Conservation (phyloP, 257 asterid species). For the Solanum chmielewskii region DNA sequence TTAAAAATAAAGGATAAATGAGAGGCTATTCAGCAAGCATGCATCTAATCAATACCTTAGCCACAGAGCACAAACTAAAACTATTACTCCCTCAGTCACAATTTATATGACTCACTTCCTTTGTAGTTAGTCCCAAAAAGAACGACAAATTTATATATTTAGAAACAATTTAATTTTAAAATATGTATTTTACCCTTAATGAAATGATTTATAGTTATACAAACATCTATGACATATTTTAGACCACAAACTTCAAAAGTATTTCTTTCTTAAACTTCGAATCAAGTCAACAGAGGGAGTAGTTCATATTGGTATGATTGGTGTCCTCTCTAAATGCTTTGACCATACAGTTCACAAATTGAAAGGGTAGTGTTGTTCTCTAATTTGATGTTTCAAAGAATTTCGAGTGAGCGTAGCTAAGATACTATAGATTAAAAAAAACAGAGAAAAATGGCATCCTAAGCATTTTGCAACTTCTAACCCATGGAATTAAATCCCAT, state of each 20-base stretch:
- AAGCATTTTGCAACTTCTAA: not conserved
- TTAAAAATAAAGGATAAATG: slow-evolving; percentile 10
- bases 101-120: not conserved
- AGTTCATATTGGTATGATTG: not conserved
- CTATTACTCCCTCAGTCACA: not conserved
- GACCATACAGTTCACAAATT: not conserved
- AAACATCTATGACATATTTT: not conserved
- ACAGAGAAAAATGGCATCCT: not conserved
- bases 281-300: not conserved
- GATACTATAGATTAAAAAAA: not conserved
- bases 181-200: not conserved
- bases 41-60: not conserved
- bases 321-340: not conserved
- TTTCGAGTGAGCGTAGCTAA: not conserved
- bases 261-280: not conserved
- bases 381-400: not conserved
- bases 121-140: not conserved
- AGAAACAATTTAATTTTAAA: not conserved
- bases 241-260: not conserved
- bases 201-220: not conserved
- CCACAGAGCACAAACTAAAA: not conserved
- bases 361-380: not conserved
- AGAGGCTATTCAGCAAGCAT: not conserved
- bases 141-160: not conserved
- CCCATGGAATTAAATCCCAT: not conserved